Base-by-base conservation (phyloP, 192 early-diverging fungal species). In the Dispira simplex region DNA sequence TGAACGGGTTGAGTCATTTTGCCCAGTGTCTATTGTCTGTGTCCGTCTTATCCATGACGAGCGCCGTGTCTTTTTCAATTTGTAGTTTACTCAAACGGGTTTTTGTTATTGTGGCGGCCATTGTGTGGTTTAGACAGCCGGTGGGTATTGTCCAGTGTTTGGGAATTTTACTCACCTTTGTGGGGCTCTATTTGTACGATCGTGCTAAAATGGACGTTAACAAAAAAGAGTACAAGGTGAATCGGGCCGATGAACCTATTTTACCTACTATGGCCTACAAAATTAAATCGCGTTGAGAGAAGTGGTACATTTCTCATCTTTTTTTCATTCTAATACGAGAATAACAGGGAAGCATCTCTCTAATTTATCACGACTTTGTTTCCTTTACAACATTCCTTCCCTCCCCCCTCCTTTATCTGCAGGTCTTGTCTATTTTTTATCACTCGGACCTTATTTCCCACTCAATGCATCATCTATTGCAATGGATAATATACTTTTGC, bases 21-120 rank as follows among this genome's bases (percentile, higher is more conserved):
- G 76, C 75, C 26, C 92, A 95, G 67, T 85, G 78, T 55, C 74
- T 85, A 51, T 79, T 93, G 60, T 89, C 90, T 2, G 90, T 95
- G 72, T 83, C 79, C 23, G 78, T 91, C 16, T 74, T 93, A 23
- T 74, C 81, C 1, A 68, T 85, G 47, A 88, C 90, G 6, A 85
- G 82, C 1, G 88, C 91, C 2, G 88, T 95, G 43, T 92, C 90
- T 0, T 95, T 92, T 71, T 87, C 85, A 16, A 89, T 95, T 54
- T 83, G 87, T 9, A 86, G 85, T 3, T 77, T 95, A 62, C 73
- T 91, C 60, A 95, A 95, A 72, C 82, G 92, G n/a, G 90, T 95
- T 51, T 81, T 90, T 68, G 91, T 95, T 27, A 93, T 95, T 72
- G 79, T 84, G 25, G 83, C 86, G 28, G 77, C 79, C 54, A 90